These are phyloP conservation scores for Cyberlindnera petersonii DNA, from an alignment of 805 yeast genomes.

Conservation along the genomic window DNA sequence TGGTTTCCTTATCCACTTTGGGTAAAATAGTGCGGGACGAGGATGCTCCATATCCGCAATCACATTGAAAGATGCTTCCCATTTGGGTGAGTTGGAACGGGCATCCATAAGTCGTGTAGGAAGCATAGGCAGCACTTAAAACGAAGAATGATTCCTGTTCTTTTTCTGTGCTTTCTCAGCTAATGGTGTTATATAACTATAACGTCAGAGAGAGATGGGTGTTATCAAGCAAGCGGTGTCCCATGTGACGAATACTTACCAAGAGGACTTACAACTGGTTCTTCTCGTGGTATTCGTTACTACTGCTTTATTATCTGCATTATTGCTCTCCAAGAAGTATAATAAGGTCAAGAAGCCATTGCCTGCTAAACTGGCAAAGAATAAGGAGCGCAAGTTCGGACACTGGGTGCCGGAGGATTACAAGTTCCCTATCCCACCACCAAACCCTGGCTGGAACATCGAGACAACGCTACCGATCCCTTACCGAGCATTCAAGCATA, in stretches of 20 bases:
- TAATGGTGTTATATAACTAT: neutral
- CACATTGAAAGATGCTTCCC: slow-evolving; percentile 3
- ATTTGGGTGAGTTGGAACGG: slow-evolving; percentile 10
- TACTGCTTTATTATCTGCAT: slow-evolving; percentile 1
- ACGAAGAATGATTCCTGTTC: neutral
- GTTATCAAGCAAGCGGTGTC: slow-evolving; percentile 6
- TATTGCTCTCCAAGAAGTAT: slow-evolving; percentile 1
- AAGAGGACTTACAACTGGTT: slow-evolving; percentile 7
- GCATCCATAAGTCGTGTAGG: neutral
- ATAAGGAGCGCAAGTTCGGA: slow-evolving; percentile 46
- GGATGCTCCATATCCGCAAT: neutral
- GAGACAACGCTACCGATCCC: slow-evolving; percentile 21
- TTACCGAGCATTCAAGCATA: slow-evolving; percentile 54
- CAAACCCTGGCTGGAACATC: slow-evolving; percentile 32
- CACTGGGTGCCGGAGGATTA: slow-evolving; percentile 52
- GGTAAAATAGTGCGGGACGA: slow-evolving; percentile 5
- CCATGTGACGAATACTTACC: slow-evolving; percentile 4
- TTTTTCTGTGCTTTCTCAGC: neutral
- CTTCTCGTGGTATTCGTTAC: slow-evolving; percentile 6
- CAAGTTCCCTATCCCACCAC: slow-evolving; percentile 45
- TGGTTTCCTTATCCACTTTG: slow-evolving; percentile 7
- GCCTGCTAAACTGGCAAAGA: slow-evolving; percentile 35
- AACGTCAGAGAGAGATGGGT: slow-evolving; percentile 4
- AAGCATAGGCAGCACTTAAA: neutral
- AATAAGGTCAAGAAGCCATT: slow-evolving; percentile 29